A percentile compares a stretch with the other conserved stretches of the same genome.
Evolutionary conservation across 176 grass and related monocot genomes (phyloP).

Genomic region (Ensete ventricosum): DNA sequence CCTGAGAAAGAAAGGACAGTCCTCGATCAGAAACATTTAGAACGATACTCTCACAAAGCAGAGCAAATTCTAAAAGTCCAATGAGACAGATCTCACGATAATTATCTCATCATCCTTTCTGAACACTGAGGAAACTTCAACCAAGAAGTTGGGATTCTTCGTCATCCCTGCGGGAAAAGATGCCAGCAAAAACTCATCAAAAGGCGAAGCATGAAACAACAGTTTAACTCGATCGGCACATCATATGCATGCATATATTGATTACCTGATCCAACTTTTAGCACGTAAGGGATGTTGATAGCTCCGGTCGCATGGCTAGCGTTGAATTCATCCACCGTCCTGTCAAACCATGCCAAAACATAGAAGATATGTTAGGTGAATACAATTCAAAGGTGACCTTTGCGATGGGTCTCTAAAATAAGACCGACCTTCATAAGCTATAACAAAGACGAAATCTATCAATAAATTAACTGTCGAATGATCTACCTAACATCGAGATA

Average conservation of each 20-base stretch:
- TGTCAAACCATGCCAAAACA: constrained; percentile 7
- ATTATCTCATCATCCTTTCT: constrained; percentile 53
- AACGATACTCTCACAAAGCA: neutral
- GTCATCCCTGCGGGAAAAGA: constrained; percentile 34
- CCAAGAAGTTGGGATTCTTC: constrained; percentile 47
- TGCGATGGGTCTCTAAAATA: too few relatives aligned
- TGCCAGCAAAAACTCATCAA: neutral
- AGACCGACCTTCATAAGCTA: too few relatives aligned
- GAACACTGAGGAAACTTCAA: constrained; percentile 45
- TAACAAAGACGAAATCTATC: neutral
- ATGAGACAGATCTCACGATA: constrained; percentile 26
- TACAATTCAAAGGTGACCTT: neutral
- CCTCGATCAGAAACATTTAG: neutral
- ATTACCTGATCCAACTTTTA: constrained; percentile 58
- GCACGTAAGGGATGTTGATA: constrained; percentile 65
- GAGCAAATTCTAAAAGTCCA: neutral
- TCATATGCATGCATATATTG: too few relatives aligned
- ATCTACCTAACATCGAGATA: constrained; percentile 86
- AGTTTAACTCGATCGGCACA: neutral
- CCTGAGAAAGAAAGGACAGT: constrained; percentile 23
- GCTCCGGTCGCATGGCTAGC: constrained; percentile 53
- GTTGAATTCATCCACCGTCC: constrained; percentile 53
- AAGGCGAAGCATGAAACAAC: neutral
- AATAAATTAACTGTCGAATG: too few relatives aligned
- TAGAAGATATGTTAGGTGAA: neutral